Evolutionary conservation across 148 eudicot species (phyloP), one percentile per base, ranked within the genome.

Genomic region (Cornus suecica): DNA sequence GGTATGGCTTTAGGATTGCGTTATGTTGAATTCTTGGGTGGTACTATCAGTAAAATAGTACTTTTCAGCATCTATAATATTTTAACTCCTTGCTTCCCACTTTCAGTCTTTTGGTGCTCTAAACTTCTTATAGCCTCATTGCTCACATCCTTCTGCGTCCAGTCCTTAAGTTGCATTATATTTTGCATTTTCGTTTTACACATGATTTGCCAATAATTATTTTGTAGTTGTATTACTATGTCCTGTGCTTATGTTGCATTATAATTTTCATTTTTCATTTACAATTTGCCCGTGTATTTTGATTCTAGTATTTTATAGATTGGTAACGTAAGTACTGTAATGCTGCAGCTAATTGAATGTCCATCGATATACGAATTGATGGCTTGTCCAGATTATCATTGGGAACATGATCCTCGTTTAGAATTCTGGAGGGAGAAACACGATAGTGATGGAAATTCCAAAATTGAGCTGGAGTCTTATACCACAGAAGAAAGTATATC

Each of bases 281-380:
- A 32, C 9, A 37, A 37, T 65, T 65, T 58, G 29, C 48, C 42
- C 13, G 15, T 48, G 54, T 48, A 1, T 20, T 18, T 58, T 58
- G 5, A 2, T 20, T 18, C 25, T 18, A 23, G 18, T 56, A 41
- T 37, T 68, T 26, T 58, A 64, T 62, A 6, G n/a, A 75, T 24
- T 41, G 23, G 66, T 37, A 10, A 32, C 45, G 3, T 14, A 15
- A 6, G 51, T 31, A 23, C 14, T 71, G 3, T 66, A 30, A 73
- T 80, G 3, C 81, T 83, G 29, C 93, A 96, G 99, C 90, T 96
- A 54, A 84, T 96, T 76, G 98, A 96, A 70, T 96, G 99, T 68
- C 98, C 99, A 16, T 96, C 99, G 72, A 83, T 96, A 52, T 96
- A 93, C 76, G 99, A 96, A 79, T 85, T 96, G 92, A 93, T 93